Conservation (phyloP, 2,329 filamentous ascomycete species). For the Pseudogymnoascus sp. region DNA sequence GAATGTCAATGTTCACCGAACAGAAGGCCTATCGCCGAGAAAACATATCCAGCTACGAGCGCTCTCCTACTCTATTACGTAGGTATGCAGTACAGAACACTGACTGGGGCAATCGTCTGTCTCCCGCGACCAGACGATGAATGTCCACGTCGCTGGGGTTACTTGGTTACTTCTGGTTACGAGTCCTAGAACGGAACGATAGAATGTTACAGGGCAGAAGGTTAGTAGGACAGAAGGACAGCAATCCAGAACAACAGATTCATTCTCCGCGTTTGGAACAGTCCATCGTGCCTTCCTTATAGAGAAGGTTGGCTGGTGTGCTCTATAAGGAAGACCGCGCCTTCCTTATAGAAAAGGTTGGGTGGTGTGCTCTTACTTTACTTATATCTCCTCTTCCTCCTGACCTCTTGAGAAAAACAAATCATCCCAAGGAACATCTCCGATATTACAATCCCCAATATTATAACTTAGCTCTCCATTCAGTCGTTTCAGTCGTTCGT, state of each 20-base stretch:
- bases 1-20: background rate
- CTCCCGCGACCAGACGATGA: background rate
- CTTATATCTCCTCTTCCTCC: background rate
- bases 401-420: background rate
- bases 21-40: background rate
- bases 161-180: background rate
- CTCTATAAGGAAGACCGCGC: background rate
- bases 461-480: background rate
- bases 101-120: background rate
- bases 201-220: background rate
- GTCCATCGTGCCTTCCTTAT: background rate
- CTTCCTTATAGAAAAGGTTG: background rate
- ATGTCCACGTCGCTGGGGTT: background rate
- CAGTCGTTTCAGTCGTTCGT: background rate
- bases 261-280: background rate
- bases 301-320: background rate
- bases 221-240: background rate
- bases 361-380: background rate
- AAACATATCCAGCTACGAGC: background rate
- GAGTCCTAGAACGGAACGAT: background rate
- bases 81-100: background rate
- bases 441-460: background rate
- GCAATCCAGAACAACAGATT: background rate
- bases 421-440: background rate
- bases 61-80: background rate